phyloP scores from a whole-genome alignment of 106 monocot genomes.

The Iris macrosiphon region DNA sequence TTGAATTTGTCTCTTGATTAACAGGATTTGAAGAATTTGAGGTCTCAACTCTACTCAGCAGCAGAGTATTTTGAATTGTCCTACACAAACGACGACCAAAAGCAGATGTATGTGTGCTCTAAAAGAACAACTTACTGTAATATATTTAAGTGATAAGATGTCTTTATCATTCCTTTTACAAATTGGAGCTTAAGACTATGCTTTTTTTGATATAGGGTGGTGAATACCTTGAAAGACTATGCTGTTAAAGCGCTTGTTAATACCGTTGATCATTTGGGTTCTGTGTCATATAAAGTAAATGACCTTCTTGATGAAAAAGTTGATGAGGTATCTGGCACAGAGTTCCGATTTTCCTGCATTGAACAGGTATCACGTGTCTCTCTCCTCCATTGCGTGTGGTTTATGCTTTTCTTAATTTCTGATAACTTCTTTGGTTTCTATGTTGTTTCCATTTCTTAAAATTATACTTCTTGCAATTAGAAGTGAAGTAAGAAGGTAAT shows the following conservation, averaged over 20 bases:
- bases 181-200: neutral
- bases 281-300: slow-evolving; percentile 57
- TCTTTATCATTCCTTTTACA: no score
- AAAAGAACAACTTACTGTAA: neutral
- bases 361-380: slow-evolving; percentile 42
- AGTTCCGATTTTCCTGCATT: slow-evolving; percentile 50
- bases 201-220: slow-evolving; percentile 37
- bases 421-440: slow-evolving; percentile 1
- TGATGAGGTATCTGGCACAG: slow-evolving; percentile 31
- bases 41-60: slow-evolving; percentile 73
- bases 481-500: no score
- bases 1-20: neutral
- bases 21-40: slow-evolving; percentile 78
- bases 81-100: slow-evolving; percentile 62
- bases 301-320: slow-evolving; percentile 46
- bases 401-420: no score
- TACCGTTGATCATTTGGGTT: slow-evolving; percentile 76
- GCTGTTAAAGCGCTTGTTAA: slow-evolving; percentile 73
- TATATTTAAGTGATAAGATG: neutral
- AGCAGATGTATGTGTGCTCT: slow-evolving; percentile 57
- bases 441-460: no score
- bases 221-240: slow-evolving; percentile 74
- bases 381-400: no score
- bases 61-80: slow-evolving; percentile 82
- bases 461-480: no score